phyloP scores from a whole-genome alignment of 306 rosid genomes.

The Cotoneaster glaucophyllus region DNA sequence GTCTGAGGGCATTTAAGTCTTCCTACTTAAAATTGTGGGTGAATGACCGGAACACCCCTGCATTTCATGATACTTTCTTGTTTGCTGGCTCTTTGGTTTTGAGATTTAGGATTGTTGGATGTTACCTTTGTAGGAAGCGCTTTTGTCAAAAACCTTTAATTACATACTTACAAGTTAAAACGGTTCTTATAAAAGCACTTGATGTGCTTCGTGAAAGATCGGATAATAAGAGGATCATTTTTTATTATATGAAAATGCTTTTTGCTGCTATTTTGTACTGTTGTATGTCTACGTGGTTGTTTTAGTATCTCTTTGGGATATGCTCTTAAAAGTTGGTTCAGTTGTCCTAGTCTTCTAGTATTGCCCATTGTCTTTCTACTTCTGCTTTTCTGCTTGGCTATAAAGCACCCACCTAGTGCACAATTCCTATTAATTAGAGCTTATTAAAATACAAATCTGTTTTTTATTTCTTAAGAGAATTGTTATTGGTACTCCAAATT shows the following conservation, averaged over 20 bases:
- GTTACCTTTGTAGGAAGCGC: neutral
- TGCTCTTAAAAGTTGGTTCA: conserved; percentile 17
- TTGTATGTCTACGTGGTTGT: too few species aligned
- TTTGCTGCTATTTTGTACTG: too few species aligned
- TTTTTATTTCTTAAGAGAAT: too few species aligned
- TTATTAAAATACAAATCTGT: neutral
- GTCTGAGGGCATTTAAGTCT: neutral
- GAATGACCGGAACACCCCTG: neutral
- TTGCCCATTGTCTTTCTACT: neutral
- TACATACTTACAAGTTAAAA: too few species aligned
- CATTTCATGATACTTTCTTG: neutral
- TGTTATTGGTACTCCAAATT: too few species aligned
- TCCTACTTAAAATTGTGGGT: neutral
- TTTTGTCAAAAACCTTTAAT: neutral
- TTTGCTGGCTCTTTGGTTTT: neutral
- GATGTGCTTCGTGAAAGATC: too few species aligned
- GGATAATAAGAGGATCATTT: too few species aligned
- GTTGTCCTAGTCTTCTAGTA: conserved; percentile 15
- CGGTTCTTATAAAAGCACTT: too few species aligned
- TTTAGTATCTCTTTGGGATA: too few species aligned
- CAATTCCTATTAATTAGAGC: neutral
- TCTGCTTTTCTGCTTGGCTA: neutral
- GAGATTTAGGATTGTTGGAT: neutral
- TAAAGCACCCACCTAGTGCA: neutral
- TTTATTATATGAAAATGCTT: too few species aligned